Percentiles rank a stretch among this genome's conserved stretches.
phyloP scores from a whole-genome alignment of 2,329 filamentous ascomycete genomes.

The Diaporthe capsici region DNA sequence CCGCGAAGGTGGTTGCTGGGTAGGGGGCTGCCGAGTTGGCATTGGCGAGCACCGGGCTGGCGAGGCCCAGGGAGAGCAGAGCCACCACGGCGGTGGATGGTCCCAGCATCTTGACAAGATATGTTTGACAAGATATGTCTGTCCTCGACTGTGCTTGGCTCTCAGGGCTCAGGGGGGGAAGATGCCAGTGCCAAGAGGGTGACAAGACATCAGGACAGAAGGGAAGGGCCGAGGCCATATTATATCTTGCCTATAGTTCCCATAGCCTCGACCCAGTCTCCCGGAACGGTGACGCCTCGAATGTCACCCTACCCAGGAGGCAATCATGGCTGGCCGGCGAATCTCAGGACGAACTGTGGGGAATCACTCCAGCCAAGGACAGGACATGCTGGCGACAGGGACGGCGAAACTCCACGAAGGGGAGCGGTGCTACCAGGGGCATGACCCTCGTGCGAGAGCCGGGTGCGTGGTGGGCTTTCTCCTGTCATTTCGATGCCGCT shows the following conservation, averaged over 20 bases:
- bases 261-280: constrained; percentile 1
- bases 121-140: not conserved
- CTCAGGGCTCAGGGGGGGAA: not conserved
- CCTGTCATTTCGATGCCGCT: constrained; percentile 30
- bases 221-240: constrained; percentile 10
- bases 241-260: not conserved
- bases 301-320: constrained; percentile 29
- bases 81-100: constrained; percentile 37
- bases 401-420: constrained; percentile 36
- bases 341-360: constrained; percentile 29
- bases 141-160: constrained; percentile 2
- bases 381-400: not conserved
- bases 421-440: constrained; percentile 1
- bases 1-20: constrained; percentile 49
- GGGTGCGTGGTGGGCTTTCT: constrained; percentile 7
- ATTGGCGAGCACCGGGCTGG: constrained; percentile 39
- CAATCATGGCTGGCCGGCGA: constrained; percentile 21
- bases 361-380: not conserved
- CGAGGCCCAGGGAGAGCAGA: constrained; percentile 30
- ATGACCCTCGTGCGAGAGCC: not conserved
- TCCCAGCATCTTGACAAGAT: constrained; percentile 33
- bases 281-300: constrained; percentile 9
- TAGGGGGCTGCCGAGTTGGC: constrained; percentile 33
- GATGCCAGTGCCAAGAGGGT: constrained; percentile 11
- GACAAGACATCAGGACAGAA: constrained; percentile 6